phyloP scores from a whole-genome alignment of 2,329 filamentous ascomycete genomes.

The Coniochaeta pulveracea region DNA sequence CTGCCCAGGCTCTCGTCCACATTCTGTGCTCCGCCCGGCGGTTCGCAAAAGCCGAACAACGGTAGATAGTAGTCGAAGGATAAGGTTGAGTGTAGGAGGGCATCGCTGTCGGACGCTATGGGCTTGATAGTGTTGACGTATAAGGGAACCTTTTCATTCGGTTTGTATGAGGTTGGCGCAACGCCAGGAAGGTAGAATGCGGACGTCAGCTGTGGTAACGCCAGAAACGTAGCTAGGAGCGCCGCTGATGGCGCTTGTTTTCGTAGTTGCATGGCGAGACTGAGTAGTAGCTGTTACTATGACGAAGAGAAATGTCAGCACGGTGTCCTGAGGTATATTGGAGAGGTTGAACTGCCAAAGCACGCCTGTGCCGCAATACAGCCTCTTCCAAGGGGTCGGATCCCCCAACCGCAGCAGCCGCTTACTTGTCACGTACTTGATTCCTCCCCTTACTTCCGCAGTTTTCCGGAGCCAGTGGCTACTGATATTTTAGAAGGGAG shows the following conservation, averaged over 20 bases:
- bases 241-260: conserved; percentile 33
- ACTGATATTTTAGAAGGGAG: too few relatives aligned
- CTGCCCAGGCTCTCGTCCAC: conserved; percentile 86
- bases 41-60: conserved; percentile 78
- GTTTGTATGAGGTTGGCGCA: conserved; percentile 83
- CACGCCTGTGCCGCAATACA: too few relatives aligned
- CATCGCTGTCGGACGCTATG: conserved; percentile 63
- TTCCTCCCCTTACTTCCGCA: too few relatives aligned
- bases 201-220: conserved; percentile 41
- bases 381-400: too few relatives aligned
- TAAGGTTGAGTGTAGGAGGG: conserved; percentile 80
- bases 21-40: conserved; percentile 63
- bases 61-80: conserved; percentile 94
- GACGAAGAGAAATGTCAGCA: too few relatives aligned
- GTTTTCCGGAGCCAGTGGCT: too few relatives aligned
- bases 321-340: too few relatives aligned
- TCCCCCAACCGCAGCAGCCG: too few relatives aligned
- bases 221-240: conserved; percentile 37
- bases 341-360: too few relatives aligned
- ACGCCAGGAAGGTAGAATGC: conserved; percentile 96
- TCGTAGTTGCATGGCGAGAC: conserved; percentile 33
- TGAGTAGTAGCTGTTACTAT: too few relatives aligned
- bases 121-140: conserved; percentile 91
- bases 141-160: conserved; percentile 69
- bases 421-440: too few relatives aligned